Evolutionary conservation across 2,329 filamentous ascomycete species (phyloP).

Genomic region (Colletotrichum limetticola): DNA sequence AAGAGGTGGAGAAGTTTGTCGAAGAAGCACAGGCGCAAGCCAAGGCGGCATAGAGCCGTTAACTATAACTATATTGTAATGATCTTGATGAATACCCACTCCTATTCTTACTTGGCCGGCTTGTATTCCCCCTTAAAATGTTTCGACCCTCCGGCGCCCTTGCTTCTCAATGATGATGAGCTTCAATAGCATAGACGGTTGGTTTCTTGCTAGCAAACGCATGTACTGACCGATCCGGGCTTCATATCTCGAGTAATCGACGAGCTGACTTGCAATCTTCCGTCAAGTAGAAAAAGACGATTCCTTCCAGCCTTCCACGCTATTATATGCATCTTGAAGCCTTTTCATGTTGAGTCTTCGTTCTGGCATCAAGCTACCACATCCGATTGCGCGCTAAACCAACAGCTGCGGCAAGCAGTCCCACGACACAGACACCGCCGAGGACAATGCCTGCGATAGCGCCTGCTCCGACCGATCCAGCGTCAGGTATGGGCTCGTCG

Average conservation of each 20-base stretch:
- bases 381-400: background rate
- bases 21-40: constrained; percentile 8
- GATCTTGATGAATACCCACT: constrained; percentile 27
- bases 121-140: too few species aligned
- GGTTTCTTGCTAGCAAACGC: background rate
- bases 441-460: constrained; percentile 7
- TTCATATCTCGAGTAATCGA: too few species aligned
- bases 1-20: background rate
- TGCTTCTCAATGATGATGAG: background rate
- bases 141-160: too few species aligned
- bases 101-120: background rate
- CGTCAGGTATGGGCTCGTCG: background rate
- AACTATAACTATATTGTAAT: constrained; percentile 6
- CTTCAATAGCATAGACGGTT: background rate
- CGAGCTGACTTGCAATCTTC: background rate
- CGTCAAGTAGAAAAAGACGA: too few species aligned
- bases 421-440: background rate
- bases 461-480: background rate
- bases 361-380: background rate
- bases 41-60: constrained; percentile 10
- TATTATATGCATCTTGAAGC: background rate
- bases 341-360: too few species aligned
- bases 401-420: background rate
- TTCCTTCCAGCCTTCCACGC: too few species aligned
- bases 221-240: too few species aligned